Evolutionary conservation across 495 filamentous ascomycete species (phyloP).

Genomic region (Terfezia boudieri): DNA sequence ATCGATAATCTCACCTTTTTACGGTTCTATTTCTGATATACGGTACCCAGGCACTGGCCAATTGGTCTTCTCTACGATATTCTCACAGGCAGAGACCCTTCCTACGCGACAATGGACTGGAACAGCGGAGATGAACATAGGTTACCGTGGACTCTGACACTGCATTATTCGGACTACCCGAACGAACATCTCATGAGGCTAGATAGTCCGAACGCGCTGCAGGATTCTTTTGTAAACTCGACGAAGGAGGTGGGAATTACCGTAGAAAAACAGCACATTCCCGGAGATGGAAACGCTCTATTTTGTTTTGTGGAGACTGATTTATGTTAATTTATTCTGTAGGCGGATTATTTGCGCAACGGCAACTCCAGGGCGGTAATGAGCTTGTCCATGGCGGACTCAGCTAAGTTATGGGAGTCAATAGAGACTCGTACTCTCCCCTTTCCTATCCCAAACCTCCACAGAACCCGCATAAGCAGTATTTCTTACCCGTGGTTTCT

Average conservation of each 20-base stretch:
- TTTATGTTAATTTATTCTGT: too few relatives aligned
- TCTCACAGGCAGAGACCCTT: constrained; percentile 37
- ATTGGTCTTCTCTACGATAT: constrained; percentile 77
- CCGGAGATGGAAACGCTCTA: too few relatives aligned
- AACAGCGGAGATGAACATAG: constrained; percentile 22
- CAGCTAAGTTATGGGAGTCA: constrained; percentile 63
- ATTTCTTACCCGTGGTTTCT: constrained; percentile 5
- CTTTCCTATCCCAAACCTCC: neutral
- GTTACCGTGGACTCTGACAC: constrained; percentile 56
- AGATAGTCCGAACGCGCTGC: constrained; percentile 31
- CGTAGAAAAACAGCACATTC: too few relatives aligned
- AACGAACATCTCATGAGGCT: constrained; percentile 40
- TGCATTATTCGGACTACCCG: constrained; percentile 62
- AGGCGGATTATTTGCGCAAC: constrained; percentile 70
- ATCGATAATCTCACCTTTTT: too few relatives aligned
- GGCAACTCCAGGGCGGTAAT: constrained; percentile 84
- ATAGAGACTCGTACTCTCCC: constrained; percentile 46
- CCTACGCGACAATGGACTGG: neutral
- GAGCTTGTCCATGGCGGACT: constrained; percentile 73
- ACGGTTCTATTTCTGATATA: too few relatives aligned
- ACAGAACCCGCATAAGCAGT: neutral
- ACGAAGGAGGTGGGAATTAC: constrained; percentile 43
- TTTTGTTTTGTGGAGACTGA: too few relatives aligned
- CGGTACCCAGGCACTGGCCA: constrained; percentile 28
- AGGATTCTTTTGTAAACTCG: constrained; percentile 79